Percentiles rank a stretch among this genome's conserved stretches.
These are phyloP conservation scores for Nemania abortiva DNA, from an alignment of 2,329 filamentous ascomycete genomes.

Conservation along the genomic window DNA sequence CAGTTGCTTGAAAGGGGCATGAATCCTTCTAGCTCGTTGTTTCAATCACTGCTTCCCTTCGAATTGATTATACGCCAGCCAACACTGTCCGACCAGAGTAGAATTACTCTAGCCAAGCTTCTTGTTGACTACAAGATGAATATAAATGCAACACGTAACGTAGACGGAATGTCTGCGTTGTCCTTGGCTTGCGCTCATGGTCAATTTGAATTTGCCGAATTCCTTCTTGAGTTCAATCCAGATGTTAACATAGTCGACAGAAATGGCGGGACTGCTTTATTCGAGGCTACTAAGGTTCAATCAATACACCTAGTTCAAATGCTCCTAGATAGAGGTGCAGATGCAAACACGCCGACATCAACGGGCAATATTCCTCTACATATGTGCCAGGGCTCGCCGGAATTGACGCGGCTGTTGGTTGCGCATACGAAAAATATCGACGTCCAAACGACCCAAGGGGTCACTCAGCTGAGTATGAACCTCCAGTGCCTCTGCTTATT, in stretches of 20 bases:
- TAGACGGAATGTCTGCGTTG: background rate
- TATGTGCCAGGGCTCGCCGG: background rate
- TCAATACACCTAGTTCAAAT: background rate
- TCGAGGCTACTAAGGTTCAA: background rate
- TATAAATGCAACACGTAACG: conserved; percentile 1
- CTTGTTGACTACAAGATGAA: conserved; percentile 17
- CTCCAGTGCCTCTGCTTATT: background rate
- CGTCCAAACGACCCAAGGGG: background rate
- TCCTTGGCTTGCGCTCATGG: background rate
- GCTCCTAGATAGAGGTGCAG: conserved; percentile 16
- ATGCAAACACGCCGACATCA: conserved; percentile 4
- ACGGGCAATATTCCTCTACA: conserved; percentile 6
- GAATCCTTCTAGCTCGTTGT: background rate
- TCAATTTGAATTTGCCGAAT: background rate
- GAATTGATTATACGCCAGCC: background rate
- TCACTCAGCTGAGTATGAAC: conserved; percentile 15
- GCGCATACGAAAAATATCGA: conserved; percentile 8
- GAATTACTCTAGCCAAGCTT: conserved; percentile 7
- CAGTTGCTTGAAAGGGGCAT: conserved; percentile 3
- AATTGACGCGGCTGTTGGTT: conserved; percentile 18
- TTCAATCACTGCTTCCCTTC: conserved; percentile 1
- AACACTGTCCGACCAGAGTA: background rate
- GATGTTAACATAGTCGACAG: conserved; percentile 20
- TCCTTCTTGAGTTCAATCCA: conserved; percentile 11
- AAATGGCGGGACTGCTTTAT: background rate